These are phyloP conservation scores for Globisporangium nunn DNA, from an alignment of 352 stramenopile genomes.

Conservation along the genomic window DNA sequence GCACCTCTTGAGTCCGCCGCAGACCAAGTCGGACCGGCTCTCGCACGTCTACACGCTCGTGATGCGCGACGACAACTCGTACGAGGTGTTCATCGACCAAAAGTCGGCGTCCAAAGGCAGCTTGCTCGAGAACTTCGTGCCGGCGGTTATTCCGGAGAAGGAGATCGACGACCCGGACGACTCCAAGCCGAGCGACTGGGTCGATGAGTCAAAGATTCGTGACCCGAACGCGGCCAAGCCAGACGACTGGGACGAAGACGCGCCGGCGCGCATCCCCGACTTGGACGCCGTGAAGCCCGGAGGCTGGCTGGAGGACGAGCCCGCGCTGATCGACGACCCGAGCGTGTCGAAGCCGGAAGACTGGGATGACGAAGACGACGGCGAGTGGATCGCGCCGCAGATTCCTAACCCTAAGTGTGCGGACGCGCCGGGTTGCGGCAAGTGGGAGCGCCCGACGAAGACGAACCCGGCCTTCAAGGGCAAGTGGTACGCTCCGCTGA, in stretches of 20 bases:
- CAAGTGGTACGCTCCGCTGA: constrained; percentile 87
- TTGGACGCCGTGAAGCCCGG: constrained; percentile 80
- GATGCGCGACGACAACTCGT: constrained; percentile 87
- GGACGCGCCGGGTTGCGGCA: constrained; percentile 81
- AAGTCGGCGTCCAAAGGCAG: constrained; percentile 76
- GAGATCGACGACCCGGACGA: constrained; percentile 91
- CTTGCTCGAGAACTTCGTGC: constrained; percentile 78
- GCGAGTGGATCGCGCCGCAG: constrained; percentile 85
- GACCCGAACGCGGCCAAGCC: constrained; percentile 87
- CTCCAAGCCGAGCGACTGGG: constrained; percentile 90
- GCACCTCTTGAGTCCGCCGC: constrained; percentile 77
- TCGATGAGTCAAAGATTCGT: constrained; percentile 83
- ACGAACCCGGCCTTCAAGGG: constrained; percentile 90
- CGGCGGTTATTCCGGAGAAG: constrained; percentile 81
- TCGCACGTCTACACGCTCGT: constrained; percentile 92
- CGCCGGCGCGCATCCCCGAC: constrained; percentile 81
- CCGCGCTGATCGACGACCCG: constrained; percentile 74
- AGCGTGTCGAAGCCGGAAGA: constrained; percentile 82
- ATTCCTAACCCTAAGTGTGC: constrained; percentile 88
- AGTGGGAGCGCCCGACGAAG: constrained; percentile 85
- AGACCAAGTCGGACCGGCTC: constrained; percentile 75
- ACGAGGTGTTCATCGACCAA: constrained; percentile 90
- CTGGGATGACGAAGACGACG: constrained; percentile 93
- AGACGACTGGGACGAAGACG: constrained; percentile 91
- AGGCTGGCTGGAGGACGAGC: constrained; percentile 88